Conservation (phyloP, 2,329 filamentous ascomycete genomes). For the Penicillium paneum region DNA sequence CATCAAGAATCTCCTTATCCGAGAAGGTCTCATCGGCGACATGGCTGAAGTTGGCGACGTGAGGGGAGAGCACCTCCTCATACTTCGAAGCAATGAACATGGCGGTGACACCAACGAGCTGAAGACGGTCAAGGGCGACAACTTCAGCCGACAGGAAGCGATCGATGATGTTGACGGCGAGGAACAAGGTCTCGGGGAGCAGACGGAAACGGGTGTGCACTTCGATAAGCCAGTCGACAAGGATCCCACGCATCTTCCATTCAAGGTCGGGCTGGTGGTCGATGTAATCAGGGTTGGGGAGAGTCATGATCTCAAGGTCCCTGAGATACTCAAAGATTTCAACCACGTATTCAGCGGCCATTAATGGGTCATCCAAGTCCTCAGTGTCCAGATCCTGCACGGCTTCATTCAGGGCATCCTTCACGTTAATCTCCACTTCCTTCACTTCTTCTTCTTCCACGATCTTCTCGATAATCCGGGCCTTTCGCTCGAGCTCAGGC, state of each 20-base stretch:
- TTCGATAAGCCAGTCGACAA: slow-evolving; percentile 97
- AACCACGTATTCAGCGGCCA: slow-evolving; percentile 95
- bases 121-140: slow-evolving; percentile 90
- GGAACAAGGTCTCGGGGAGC: slow-evolving; percentile 91
- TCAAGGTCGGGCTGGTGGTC: slow-evolving; percentile 89
- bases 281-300: slow-evolving; percentile 94
- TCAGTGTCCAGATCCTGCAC: slow-evolving; percentile 71
- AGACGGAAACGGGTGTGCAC: slow-evolving; percentile 96
- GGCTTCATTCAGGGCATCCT: slow-evolving; percentile 37
- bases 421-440: slow-evolving; percentile 28
- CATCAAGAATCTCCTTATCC: slow-evolving; percentile 90
- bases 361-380: slow-evolving; percentile 87
- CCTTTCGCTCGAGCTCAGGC: slow-evolving; percentile 54
- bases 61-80: slow-evolving; percentile 93
- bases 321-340: slow-evolving; percentile 97
- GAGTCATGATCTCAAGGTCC: slow-evolving; percentile 73
- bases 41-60: slow-evolving; percentile 94
- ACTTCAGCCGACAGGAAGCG: slow-evolving; percentile 95
- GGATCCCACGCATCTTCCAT: slow-evolving; percentile 97
- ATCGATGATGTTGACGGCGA: slow-evolving; percentile 97
- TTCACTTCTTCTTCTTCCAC: slow-evolving; percentile 15
- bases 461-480: background rate
- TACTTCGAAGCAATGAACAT: slow-evolving; percentile 99
- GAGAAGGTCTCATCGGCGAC: slow-evolving; percentile 96
- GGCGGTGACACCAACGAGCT: slow-evolving; percentile 93